Evolutionary conservation across 2,329 filamentous ascomycete genomes (phyloP), one percentile per base, ranked within the genome.

Genomic region (Graphilbum sp.): DNA sequence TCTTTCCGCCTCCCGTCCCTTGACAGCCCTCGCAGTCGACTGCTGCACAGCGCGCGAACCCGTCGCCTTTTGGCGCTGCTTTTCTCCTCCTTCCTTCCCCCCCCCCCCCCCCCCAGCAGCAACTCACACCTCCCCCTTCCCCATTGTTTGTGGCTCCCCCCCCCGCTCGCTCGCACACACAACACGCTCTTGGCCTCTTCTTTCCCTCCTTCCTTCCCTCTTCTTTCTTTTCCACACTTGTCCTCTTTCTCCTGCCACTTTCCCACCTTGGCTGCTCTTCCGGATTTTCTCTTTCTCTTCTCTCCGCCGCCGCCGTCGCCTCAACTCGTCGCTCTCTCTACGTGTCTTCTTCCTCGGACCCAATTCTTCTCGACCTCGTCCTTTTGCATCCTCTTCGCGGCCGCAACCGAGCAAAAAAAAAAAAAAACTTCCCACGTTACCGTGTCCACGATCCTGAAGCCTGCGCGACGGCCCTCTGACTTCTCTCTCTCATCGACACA

Each of bases 1-100:
- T 31, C 32, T 32, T 23, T 27, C 35, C 39, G 36, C 35, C 35
- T 33, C 35, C 18, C 35, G 13, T 21, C 23, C 20, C 27, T 36
- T 35, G 25, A 34, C 34, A 32, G 31, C 35, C 21, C 17, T n/a
- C n/a, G n/a, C n/a, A n/a, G n/a, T 24, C 25, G 20, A 15, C 20
- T 32, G 16, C 29, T 15, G 30, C 32, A 33, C 24, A 36, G 15
- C 19, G 32, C 30, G 27, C 18, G 18, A 12, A 24, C 9, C 17
- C 20, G 36, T 23, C 23, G 25, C 30, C 29, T 41, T 41, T 20
- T 24, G 32, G 27, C 27, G 21, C 21, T 27, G 10, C 34, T 24
- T 24, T 34, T 18, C 29, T 21, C 16, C 35, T 40, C 32, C 24
- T 33, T 33, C 36, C n/a, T 30, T 8, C 15, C 21, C 24, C n/a